A percentile compares a stretch with the other conserved stretches of the same genome.
Evolutionary conservation across 2,329 filamentous ascomycete species (phyloP).

Genomic region (Neonectria faginata): DNA sequence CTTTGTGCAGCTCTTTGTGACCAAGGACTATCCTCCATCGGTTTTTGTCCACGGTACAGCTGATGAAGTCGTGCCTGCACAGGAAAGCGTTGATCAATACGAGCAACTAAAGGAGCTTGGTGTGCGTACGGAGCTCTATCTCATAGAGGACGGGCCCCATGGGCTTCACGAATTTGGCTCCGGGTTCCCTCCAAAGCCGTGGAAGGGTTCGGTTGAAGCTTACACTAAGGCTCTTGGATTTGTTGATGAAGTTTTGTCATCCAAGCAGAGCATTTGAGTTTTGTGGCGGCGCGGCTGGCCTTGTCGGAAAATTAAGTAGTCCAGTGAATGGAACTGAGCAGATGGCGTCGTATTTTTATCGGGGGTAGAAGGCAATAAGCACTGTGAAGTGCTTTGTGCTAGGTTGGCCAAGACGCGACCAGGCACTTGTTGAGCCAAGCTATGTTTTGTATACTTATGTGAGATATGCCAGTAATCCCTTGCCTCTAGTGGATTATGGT

Average conservation of each 20-base stretch:
- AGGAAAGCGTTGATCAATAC: conserved; percentile 19
- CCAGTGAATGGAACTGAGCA: too few species aligned
- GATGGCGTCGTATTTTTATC: too few species aligned
- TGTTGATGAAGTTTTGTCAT: conserved; percentile 1
- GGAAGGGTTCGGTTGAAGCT: conserved; percentile 18
- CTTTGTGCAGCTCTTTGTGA: conserved; percentile 25
- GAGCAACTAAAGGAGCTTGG: conserved; percentile 20
- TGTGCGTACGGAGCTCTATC: conserved; percentile 17
- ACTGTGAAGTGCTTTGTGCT: too few species aligned
- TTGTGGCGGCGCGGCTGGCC: too few species aligned
- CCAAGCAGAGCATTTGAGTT: neutral
- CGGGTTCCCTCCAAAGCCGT: conserved; percentile 6
- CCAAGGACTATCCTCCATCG: conserved; percentile 22
- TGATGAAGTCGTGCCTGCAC: conserved; percentile 12
- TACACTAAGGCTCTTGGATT: conserved; percentile 20
- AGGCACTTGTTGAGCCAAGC: too few species aligned
- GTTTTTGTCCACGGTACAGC: conserved; percentile 23
- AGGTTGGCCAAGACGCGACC: too few species aligned
- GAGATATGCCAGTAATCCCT: too few species aligned
- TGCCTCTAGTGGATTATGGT: too few species aligned
- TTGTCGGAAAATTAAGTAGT: too few species aligned
- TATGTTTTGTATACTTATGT: too few species aligned
- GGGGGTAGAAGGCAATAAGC: too few species aligned
- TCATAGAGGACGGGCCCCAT: conserved; percentile 12
- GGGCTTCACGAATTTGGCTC: conserved; percentile 11